phyloP scores from a whole-genome alignment of 78 protist species.

The Capsaspora owczarzaki region DNA sequence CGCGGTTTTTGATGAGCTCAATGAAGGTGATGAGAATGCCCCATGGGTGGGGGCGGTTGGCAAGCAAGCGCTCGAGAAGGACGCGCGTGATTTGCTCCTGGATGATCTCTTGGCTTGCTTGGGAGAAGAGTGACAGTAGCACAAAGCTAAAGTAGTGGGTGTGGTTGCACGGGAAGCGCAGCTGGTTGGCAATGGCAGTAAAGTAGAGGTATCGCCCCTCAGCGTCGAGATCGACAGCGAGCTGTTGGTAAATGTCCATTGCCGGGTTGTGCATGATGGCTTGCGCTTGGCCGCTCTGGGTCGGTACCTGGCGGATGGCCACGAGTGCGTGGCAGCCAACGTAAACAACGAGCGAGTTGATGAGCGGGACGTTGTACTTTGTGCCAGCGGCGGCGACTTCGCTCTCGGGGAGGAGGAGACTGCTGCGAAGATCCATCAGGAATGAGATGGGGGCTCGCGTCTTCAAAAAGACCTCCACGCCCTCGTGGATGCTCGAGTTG shows the following conservation, averaged over 20 bases:
- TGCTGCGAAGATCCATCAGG: conserved; percentile 11
- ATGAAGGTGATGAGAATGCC: conserved; percentile 94
- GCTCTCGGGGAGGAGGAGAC: conserved; percentile 2
- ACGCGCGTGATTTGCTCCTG: conserved; percentile 91
- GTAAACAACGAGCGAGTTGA: conserved; percentile 87
- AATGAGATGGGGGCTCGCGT: conserved; percentile 45
- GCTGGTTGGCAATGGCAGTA: conserved; percentile 94
- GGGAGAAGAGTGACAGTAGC: conserved; percentile 79
- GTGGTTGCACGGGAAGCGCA: conserved; percentile 93
- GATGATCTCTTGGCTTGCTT: conserved; percentile 45
- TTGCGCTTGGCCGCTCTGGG: conserved; percentile 14
- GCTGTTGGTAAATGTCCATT: conserved; percentile 73
- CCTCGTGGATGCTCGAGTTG: conserved; percentile 22
- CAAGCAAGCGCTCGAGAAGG: conserved; percentile 91
- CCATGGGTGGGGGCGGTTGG: conserved; percentile 97
- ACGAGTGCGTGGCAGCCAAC: conserved; percentile 43
- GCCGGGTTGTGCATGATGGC: conserved; percentile 34
- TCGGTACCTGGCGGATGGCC: conserved; percentile 61
- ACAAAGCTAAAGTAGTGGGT: conserved; percentile 93
- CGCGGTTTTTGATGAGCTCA: conserved; percentile 85
- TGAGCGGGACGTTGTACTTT: conserved; percentile 66
- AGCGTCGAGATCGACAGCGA: conserved; percentile 67
- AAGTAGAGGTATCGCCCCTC: conserved; percentile 88
- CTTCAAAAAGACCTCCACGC: conserved; percentile 61
- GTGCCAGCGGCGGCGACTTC: conserved; percentile 33